Base-by-base conservation (phyloP, 345 rosid genomes). In the Ailanthus altissimus region DNA sequence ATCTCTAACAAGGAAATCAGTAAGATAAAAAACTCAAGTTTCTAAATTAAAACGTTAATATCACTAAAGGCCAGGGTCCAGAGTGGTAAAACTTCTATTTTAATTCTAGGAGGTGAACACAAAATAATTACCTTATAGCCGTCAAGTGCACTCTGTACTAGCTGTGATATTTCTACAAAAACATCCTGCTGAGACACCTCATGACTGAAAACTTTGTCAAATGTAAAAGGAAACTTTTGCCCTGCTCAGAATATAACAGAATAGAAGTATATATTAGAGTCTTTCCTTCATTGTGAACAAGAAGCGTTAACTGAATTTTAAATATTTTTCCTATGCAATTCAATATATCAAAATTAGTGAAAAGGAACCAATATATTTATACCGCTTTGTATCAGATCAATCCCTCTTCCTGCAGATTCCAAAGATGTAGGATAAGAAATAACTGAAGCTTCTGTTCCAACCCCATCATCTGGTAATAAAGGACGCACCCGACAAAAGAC, bases 401-500 rank as follows among this genome's bases (percentile, higher is more conserved):
- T 86, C 78, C 97, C 97, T 53, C 98, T 84, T 26, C 97, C 99
- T 69, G 83, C 86, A 32, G 88, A 70, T 80, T 96, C 99, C 2
- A 81, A 53, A 5, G 98, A 81, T 10, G 93, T 80, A 40, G 97
- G 99, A 80, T 89, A 96, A 18, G 92, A 79, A 23, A 96, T 81
- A 1, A 89, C 89, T 6, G 84, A 70, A 5, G 83, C 81, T 60
- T 92, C 98, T 21, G 81, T 58, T 38, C 86, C 89, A 53, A 59
- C 86, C 70, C 91, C 88, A 75, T 96, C 98, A 76, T 93, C 97
- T 2, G 93, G 93, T 77, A 91, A 81, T 71, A 86, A 53, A 57
- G 98, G 99, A 5, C 99, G 97, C 47, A 96, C 98, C 72, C 99
- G 88, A 69, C 98, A 96, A 75, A 96, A 96, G 0, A 96, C 99